Evolutionary conservation across 805 yeast genomes (phyloP).

Genomic region (Brettanomyces custersianus): DNA sequence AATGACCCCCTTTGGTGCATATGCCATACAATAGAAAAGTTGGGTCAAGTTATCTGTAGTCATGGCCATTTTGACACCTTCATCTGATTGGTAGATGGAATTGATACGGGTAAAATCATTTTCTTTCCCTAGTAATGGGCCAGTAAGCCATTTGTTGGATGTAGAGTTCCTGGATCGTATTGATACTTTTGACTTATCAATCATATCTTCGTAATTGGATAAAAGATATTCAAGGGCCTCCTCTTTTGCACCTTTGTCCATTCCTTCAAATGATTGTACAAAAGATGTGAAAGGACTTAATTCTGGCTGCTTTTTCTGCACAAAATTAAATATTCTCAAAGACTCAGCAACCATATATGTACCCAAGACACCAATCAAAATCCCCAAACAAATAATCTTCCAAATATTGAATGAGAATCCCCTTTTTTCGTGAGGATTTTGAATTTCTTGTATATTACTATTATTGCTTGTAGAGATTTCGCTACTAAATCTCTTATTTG

Average conservation of each 20-base stretch:
- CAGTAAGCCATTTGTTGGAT: neutral
- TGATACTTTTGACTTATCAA: too few relatives aligned
- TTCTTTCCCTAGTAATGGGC: neutral
- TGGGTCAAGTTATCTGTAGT: slow-evolving; percentile 22
- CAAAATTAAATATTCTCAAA: slow-evolving; percentile 1
- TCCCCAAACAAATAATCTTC: slow-evolving; percentile 7
- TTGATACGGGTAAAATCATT: slow-evolving; percentile 24
- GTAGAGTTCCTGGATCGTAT: too few relatives aligned
- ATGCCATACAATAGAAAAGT: slow-evolving; percentile 49
- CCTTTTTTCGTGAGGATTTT: neutral
- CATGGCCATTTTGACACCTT: slow-evolving; percentile 31
- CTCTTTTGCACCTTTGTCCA: neutral
- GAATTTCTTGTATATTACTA: neutral
- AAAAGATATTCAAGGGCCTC: neutral
- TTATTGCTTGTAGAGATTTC: too few relatives aligned
- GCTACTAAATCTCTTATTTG: too few relatives aligned
- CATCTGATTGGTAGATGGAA: slow-evolving; percentile 24
- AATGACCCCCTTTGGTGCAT: slow-evolving; percentile 45
- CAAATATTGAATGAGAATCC: slow-evolving; percentile 2
- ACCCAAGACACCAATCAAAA: neutral
- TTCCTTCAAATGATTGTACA: neutral
- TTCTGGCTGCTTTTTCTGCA: neutral
- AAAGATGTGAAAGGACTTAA: neutral
- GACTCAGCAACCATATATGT: slow-evolving; percentile 3
- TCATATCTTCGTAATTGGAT: slow-evolving; percentile 1